Evolutionary conservation across 768 basidiomycete species (phyloP), one percentile per base, ranked within the genome.

Genomic region (Termitomyces sp.): DNA sequence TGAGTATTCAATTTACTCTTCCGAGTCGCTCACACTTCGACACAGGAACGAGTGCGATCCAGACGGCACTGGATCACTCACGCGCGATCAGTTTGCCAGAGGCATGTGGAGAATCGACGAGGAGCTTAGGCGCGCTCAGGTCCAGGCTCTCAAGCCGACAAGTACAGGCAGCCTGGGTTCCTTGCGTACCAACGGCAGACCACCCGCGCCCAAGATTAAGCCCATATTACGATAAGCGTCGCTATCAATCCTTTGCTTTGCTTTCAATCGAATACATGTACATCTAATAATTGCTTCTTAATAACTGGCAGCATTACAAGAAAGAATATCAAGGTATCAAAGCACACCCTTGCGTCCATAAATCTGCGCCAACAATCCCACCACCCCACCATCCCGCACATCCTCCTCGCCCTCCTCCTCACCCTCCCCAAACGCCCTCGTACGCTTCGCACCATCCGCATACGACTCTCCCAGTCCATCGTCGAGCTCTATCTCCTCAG

Each of bases 81-180:
- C 83, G 60, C 73, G 82, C 5, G 86, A 88, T 17, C 74, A 73
- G 17, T 93, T 93, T 61, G 79, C 84, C 40, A 80, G 77, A 60
- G 91, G 89, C 50, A 91, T 91, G 88, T 91, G 89, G 89, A 82
- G 84, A 37, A 88, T 93, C 28, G 90, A 93, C 69, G 88, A 90
- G 68, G 89, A 91, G 61, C 80, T 92, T 12, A 75, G 86, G n/a
- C 79, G 82, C 45, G 76, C 79, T 5, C 81, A 86, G 54, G 63
- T 67, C 2, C 73, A 73, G 27, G 67, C 66, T 8, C 59, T 73
- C 50, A 75, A 70, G 56, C 66, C 69, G 8, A 69, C 68, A 2
- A 70, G 67, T 35, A 55, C 65, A 3, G 58, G 58, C 30, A 69
- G 61, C 37, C 56, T 65, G 9, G 60, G 63, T 28, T 56, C 65